phyloP scores from a whole-genome alignment of 345 rosid species.

The Viola odorata region DNA sequence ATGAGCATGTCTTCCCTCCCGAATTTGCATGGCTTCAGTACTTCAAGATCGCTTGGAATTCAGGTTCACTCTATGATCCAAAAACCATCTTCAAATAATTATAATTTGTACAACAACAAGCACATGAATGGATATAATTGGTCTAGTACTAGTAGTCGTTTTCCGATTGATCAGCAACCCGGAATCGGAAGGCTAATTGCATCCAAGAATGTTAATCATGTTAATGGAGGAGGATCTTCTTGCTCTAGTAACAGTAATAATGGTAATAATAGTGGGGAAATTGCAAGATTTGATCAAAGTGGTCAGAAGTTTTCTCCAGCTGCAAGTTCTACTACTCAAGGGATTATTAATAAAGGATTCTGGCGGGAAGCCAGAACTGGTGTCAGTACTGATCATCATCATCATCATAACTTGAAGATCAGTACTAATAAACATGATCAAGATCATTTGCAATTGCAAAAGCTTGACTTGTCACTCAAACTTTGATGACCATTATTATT shows the following conservation, averaged over 20 bases:
- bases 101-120: neutral
- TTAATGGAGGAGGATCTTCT: slow-evolving; percentile 1
- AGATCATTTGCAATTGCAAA: slow-evolving; percentile 57
- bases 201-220: slow-evolving; percentile 15
- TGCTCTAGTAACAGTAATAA: slow-evolving; percentile 13
- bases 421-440: slow-evolving; percentile 48
- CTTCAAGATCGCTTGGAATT: slow-evolving; percentile 52
- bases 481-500: slow-evolving; percentile 32
- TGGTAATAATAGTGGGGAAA: slow-evolving; percentile 7
- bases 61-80: slow-evolving; percentile 66
- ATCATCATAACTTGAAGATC: no score
- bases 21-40: slow-evolving; percentile 46
- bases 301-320: slow-evolving; percentile 32
- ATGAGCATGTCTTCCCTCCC: slow-evolving; percentile 69
- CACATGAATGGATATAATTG: no score
- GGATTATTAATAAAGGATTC: slow-evolving; percentile 20
- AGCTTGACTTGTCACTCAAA: slow-evolving; percentile 90
- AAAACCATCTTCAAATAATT: slow-evolving; percentile 30
- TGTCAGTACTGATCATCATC: no score
- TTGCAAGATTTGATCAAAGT: slow-evolving; percentile 29
- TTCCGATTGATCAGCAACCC: slow-evolving; percentile 36
- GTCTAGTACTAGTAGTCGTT: no score
- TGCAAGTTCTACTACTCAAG: slow-evolving; percentile 6
- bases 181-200: slow-evolving; percentile 32
- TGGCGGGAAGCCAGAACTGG: slow-evolving; percentile 24